A percentile compares a stretch with the other conserved stretches of the same genome.
Conservation (phyloP, 257 asterid genomes). For the Scutellaria galericulata region DNA sequence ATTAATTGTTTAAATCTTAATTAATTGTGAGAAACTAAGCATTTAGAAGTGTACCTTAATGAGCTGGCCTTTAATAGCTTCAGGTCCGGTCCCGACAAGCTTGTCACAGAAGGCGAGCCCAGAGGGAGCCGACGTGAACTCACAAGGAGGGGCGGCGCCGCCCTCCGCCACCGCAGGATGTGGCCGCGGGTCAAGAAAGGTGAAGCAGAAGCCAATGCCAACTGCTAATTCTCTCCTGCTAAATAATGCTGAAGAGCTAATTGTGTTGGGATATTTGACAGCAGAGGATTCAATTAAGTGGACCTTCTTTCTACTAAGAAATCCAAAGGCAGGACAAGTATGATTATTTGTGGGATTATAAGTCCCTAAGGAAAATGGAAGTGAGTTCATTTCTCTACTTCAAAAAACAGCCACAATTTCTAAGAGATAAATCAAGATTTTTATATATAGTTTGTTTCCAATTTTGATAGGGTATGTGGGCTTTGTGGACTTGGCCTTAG, state of each 20-base stretch:
- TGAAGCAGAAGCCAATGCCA: slow-evolving; percentile 43
- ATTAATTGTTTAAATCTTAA: background rate
- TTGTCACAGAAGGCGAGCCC: slow-evolving; percentile 61
- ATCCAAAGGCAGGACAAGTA: slow-evolving; percentile 10
- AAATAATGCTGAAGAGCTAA: slow-evolving; percentile 9
- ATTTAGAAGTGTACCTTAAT: slow-evolving; percentile 43
- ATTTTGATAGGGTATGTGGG: background rate
- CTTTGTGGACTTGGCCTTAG: background rate
- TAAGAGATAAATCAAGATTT: slow-evolving; percentile 27
- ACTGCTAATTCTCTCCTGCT: slow-evolving; percentile 51
- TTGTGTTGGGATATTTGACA: slow-evolving; percentile 10
- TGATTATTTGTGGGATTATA: slow-evolving; percentile 35
- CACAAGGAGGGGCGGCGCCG: slow-evolving; percentile 35
- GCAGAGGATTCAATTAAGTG: slow-evolving; percentile 27
- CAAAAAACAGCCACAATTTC: slow-evolving; percentile 28
- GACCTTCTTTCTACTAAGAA: background rate
- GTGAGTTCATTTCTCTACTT: slow-evolving; percentile 43
- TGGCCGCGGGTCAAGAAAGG: slow-evolving; percentile 38
- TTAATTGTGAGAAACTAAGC: background rate
- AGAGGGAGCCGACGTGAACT: slow-evolving; percentile 48
- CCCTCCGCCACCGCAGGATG: slow-evolving; percentile 39
- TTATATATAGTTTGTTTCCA: no score
- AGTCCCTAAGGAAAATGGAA: slow-evolving; percentile 42
- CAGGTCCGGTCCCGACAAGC: slow-evolving; percentile 52
- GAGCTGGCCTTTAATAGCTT: slow-evolving; percentile 57